A percentile compares a stretch with the other conserved stretches of the same genome.
phyloP scores from a whole-genome alignment of 352 stramenopile species.

The Phytophthora pini region DNA sequence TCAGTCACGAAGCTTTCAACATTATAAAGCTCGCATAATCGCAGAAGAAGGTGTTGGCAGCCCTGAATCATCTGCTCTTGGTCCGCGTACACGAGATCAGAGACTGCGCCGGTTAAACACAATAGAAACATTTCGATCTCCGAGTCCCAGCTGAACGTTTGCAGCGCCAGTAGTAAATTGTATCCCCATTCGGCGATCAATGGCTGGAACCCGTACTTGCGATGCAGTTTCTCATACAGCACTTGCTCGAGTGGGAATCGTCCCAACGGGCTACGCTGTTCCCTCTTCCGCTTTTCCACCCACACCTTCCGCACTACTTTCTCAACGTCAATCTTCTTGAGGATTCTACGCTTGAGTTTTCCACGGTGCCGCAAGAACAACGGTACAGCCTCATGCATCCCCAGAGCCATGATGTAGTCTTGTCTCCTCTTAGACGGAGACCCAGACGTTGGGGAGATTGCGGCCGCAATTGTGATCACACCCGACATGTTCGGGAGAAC shows the following conservation, averaged over 20 bases:
- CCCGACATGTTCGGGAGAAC: slow-evolving; percentile 10
- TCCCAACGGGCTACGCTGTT: slow-evolving; percentile 55
- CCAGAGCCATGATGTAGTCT: slow-evolving; percentile 68
- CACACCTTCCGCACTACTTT: slow-evolving; percentile 74
- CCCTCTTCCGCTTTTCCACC: slow-evolving; percentile 77
- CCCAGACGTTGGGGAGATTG: slow-evolving; percentile 7
- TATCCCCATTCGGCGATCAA: slow-evolving; percentile 89
- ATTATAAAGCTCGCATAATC: slow-evolving; percentile 56
- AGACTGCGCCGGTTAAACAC: slow-evolving; percentile 71
- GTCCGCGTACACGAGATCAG: slow-evolving; percentile 73
- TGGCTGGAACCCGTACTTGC: slow-evolving; percentile 84
- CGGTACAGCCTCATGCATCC: slow-evolving; percentile 61
- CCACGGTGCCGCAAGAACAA: slow-evolving; percentile 80
- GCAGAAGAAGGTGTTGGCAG: slow-evolving; percentile 58
- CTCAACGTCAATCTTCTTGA: slow-evolving; percentile 80
- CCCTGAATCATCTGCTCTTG: slow-evolving; percentile 69
- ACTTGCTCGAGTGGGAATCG: slow-evolving; percentile 65
- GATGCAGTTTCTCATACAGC: slow-evolving; percentile 79
- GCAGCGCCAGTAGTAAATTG: slow-evolving; percentile 77
- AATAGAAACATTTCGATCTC: slow-evolving; percentile 84
- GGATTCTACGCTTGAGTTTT: slow-evolving; percentile 60
- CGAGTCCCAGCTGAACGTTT: slow-evolving; percentile 74
- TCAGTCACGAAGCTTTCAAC: slow-evolving; percentile 66
- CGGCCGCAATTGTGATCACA: slow-evolving; percentile 22
- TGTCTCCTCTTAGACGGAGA: slow-evolving; percentile 52